Evolutionary conservation across 2,329 filamentous ascomycete species (phyloP).

Genomic region (Verticillium albo-atrum): DNA sequence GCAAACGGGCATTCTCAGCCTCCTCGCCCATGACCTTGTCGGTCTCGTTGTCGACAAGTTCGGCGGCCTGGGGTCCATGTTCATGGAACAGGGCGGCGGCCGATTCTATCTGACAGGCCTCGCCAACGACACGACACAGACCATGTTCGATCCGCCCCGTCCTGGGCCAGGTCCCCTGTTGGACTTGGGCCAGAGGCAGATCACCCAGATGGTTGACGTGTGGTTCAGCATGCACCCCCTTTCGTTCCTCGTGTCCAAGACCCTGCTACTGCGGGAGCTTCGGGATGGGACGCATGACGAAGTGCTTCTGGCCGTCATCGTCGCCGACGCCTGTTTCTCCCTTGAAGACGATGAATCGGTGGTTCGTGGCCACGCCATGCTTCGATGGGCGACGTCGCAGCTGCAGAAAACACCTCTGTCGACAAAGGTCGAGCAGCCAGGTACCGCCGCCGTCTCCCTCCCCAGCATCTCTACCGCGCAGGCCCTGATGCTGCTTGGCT

Average conservation of each 20-base stretch:
- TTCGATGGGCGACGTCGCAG: constrained; percentile 27
- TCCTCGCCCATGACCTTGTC: constrained; percentile 25
- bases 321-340: constrained; percentile 32
- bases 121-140: constrained; percentile 18
- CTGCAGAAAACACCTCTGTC: constrained; percentile 21
- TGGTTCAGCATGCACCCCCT: constrained; percentile 36
- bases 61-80: constrained; percentile 22
- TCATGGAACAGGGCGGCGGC: constrained; percentile 19
- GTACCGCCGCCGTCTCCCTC: constrained; percentile 21
- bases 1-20: constrained; percentile 20
- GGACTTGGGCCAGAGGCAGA: constrained; percentile 24
- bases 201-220: constrained; percentile 32
- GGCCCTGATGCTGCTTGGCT: constrained; percentile 28
- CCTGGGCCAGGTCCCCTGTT: constrained; percentile 19
- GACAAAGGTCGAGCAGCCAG: constrained; percentile 14
- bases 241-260: constrained; percentile 35
- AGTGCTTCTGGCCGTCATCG: constrained; percentile 30
- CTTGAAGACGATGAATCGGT: constrained; percentile 21
- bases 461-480: constrained; percentile 27
- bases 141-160: constrained; percentile 24
- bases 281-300: constrained; percentile 33
- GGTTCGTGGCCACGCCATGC: constrained; percentile 23
- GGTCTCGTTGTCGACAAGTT: constrained; percentile 22
- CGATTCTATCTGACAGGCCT: constrained; percentile 22
- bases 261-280: constrained; percentile 30